Conservation (phyloP, 495 filamentous ascomycete genomes). For the Lasiosphaeriaceae sp. region DNA sequence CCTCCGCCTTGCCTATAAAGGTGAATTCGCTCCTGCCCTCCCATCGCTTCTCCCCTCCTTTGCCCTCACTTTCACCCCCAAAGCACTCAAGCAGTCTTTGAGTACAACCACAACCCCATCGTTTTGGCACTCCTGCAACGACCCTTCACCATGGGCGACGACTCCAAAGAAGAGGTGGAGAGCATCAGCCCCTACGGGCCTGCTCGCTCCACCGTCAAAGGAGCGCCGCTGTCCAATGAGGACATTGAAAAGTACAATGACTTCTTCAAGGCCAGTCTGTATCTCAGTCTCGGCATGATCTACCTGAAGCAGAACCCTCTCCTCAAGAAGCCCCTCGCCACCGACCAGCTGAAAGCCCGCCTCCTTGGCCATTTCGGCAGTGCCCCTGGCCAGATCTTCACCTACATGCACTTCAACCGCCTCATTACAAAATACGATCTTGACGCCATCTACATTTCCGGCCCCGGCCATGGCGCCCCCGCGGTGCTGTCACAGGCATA, state of each 20-base stretch:
- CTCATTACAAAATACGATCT: constrained; percentile 72
- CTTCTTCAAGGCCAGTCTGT: constrained; percentile 68
- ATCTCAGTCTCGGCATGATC: constrained; percentile 71
- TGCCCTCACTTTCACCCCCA: background rate
- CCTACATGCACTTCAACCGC: constrained; percentile 74
- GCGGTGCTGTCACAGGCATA: constrained; percentile 68
- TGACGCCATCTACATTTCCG: constrained; percentile 64
- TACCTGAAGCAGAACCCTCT: constrained; percentile 66
- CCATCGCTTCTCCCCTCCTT: background rate
- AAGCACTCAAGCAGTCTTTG: background rate
- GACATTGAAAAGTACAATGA: constrained; percentile 62
- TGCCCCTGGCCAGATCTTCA: constrained; percentile 69
- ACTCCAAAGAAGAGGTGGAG: constrained; percentile 35
- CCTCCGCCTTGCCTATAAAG: constrained; percentile 10
- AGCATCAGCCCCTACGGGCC: constrained; percentile 60
- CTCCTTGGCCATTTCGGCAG: constrained; percentile 72
- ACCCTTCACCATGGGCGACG: constrained; percentile 32
- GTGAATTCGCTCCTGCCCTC: background rate
- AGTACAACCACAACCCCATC: background rate
- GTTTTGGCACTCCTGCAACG: background rate
- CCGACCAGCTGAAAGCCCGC: constrained; percentile 63
- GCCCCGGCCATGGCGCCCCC: constrained; percentile 69
- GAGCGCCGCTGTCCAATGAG: constrained; percentile 54
- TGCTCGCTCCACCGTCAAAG: constrained; percentile 60
- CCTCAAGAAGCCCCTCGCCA: constrained; percentile 57